Evolutionary conservation across 208 protist species (phyloP).

Genomic region (Vickermania spadyakhi): DNA sequence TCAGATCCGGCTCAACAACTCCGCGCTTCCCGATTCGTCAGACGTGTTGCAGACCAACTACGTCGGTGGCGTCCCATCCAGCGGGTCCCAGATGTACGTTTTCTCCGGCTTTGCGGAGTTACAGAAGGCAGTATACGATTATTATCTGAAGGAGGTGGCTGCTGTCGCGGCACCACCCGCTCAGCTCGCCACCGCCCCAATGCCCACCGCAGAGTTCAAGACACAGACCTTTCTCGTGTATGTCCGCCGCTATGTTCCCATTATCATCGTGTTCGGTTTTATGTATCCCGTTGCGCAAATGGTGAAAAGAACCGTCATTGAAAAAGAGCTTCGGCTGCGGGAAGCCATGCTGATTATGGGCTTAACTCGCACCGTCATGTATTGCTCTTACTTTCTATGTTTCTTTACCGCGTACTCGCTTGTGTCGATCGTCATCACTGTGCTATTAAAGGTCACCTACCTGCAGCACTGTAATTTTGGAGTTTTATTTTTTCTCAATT

Average conservation of each 20-base stretch:
- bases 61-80: conserved; percentile 12
- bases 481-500: conserved; percentile 23
- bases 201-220: conserved; percentile 27
- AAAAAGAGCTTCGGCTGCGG: conserved; percentile 25
- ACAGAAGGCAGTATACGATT: conserved; percentile 29
- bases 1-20: conserved; percentile 28
- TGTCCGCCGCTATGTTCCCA: not conserved
- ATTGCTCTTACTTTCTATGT: conserved; percentile 27
- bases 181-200: conserved; percentile 19
- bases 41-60: conserved; percentile 9
- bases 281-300: conserved; percentile 22
- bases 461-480: conserved; percentile 37
- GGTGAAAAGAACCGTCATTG: conserved; percentile 10
- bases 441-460: conserved; percentile 7
- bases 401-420: conserved; percentile 12
- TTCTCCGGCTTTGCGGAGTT: conserved; percentile 47
- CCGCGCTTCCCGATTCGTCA: conserved; percentile 6
- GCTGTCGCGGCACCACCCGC: not conserved
- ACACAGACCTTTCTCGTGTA: conserved; percentile 29
- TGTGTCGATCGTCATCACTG: conserved; percentile 16
- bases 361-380: conserved; percentile 8
- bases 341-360: conserved; percentile 41
- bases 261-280: conserved; percentile 14
- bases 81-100: conserved; percentile 18
- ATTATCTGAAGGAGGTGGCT: conserved; percentile 18